Base-by-base conservation (phyloP, 345 rosid genomes). In the Boechera retrofracta region DNA sequence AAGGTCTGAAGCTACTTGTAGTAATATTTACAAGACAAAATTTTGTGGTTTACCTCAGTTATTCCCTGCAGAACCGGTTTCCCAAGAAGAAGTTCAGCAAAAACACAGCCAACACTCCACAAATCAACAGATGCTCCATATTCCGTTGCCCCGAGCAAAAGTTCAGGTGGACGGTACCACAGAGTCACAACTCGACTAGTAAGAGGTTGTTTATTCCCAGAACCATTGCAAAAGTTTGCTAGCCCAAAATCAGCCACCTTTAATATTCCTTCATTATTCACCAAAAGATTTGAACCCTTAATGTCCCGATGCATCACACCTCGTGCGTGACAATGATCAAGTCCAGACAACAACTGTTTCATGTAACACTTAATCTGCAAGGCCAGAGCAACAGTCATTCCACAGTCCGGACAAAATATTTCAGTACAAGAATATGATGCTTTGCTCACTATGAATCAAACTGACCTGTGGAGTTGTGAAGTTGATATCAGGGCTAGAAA, bases 111-210 rank as follows among this genome's bases (percentile, higher is more conserved):
- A 63, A 92, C 93, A 78, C 98, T 94, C 97, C 98, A 94, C 7
- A 94, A 82, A 81, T 94, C 98, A 74, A 94, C 97, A 24, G 97
- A 86, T 4, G 93, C 85, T 75, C 91, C 94, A 82, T 94, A 92
- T 32, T 88, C 93, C 12, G 97, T 89, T 42, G 98, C 88, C 26
- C 97, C 97, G 2, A 94, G 88, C 79, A 94, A 82, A 80, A 94
- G 95, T 64, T 94, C 98, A 1, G 97, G 98, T 7, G 98, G 98
- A 36, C 98, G 97, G 81, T 94, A 94, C 98, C 98, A 94, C 55
- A 94, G 77, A 66, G 97, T 94, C 77, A 94, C 95, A 63, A 94
- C 98, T 60, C 98, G 89, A 77, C 98, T 94, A 8, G 98, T 94
- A 61, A 94, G 85, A 32, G 97, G 98, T 35, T 84, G 84, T 51